phyloP scores from a whole-genome alignment of 2,329 filamentous ascomycete species.

The Fusarium keratoplasticum region DNA sequence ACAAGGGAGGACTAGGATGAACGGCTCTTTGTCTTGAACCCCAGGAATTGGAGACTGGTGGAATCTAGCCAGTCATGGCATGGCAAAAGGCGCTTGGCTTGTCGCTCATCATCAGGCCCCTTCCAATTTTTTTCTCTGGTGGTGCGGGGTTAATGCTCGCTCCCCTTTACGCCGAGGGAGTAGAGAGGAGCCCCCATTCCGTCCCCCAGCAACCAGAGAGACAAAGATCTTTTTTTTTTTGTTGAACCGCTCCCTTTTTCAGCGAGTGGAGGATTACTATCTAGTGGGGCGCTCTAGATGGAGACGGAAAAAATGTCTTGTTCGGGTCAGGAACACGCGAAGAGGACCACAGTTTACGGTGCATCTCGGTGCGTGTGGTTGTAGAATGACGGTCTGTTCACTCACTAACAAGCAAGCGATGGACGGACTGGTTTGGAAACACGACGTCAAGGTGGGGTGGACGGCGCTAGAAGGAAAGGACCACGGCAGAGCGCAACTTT shows the following conservation, averaged over 20 bases:
- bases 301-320: not conserved
- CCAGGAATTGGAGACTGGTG: constrained; percentile 30
- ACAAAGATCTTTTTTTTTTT: not conserved
- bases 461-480: not conserved
- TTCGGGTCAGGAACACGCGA: constrained; percentile 7
- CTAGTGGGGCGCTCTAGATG: not conserved
- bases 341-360: constrained; percentile 4
- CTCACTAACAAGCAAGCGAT: constrained; percentile 5
- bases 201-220: constrained; percentile 24
- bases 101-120: not conserved
- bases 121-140: not conserved
- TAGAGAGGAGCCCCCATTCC: constrained; percentile 4
- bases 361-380: not conserved
- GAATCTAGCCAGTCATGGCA: constrained; percentile 17
- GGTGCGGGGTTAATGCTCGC: constrained; percentile 44
- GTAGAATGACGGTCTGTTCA: not conserved
- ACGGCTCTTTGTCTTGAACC: constrained; percentile 19
- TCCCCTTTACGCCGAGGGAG: constrained; percentile 41
- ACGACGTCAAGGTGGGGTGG: constrained; percentile 18
- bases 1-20: constrained; percentile 30
- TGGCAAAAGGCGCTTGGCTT: constrained; percentile 3
- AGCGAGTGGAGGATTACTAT: not conserved
- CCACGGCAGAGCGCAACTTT: not conserved
- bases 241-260: not conserved
- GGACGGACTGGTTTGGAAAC: constrained; percentile 9